These are phyloP conservation scores for Waltergamsia citrina DNA, from an alignment of 2,329 filamentous ascomycete genomes.

Conservation along the genomic window DNA sequence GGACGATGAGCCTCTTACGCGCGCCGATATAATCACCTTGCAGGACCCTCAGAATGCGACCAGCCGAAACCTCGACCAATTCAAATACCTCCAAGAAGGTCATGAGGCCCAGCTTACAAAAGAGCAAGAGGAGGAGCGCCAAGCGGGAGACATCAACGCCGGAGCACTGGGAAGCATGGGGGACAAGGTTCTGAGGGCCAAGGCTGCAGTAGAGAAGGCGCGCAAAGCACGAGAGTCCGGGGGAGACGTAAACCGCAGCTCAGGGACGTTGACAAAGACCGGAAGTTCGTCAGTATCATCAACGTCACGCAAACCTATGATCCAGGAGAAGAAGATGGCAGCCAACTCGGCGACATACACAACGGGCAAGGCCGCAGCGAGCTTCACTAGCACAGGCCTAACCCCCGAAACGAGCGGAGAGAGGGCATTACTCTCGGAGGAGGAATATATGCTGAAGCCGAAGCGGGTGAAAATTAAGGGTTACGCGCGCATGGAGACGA, in stretches of 20 bases:
- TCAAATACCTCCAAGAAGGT: slow-evolving; percentile 84
- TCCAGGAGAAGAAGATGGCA: slow-evolving; percentile 50
- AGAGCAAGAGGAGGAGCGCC: slow-evolving; percentile 59
- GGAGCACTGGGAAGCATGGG: slow-evolving; percentile 68
- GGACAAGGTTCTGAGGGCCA: slow-evolving; percentile 81
- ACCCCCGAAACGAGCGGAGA: slow-evolving; percentile 87
- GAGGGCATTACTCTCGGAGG: slow-evolving; percentile 77
- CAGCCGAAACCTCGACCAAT: slow-evolving; percentile 72
- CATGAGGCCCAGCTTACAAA: slow-evolving; percentile 56
- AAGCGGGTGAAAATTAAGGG: slow-evolving; percentile 83
- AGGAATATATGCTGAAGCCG: slow-evolving; percentile 94
- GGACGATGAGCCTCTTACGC: slow-evolving; percentile 75
- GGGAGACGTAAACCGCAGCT: slow-evolving; percentile 45
- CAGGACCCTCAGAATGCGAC: slow-evolving; percentile 92
- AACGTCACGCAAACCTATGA: slow-evolving; percentile 21
- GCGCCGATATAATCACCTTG: slow-evolving; percentile 89
- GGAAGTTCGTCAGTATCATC: slow-evolving; percentile 1
- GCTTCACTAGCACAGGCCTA: slow-evolving; percentile 89
- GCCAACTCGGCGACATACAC: slow-evolving; percentile 88
- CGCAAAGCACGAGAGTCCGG: slow-evolving; percentile 61
- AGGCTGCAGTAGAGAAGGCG: slow-evolving; percentile 86
- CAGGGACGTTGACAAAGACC: slow-evolving; percentile 28
- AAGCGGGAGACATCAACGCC: slow-evolving; percentile 64
- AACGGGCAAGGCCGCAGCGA: slow-evolving; percentile 82
- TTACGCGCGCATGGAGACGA: slow-evolving; percentile 85